Percentiles rank a stretch among this genome's conserved stretches.
phyloP scores from a whole-genome alignment of 139 green algal species.

The Mychonastes homosphaera region DNA sequence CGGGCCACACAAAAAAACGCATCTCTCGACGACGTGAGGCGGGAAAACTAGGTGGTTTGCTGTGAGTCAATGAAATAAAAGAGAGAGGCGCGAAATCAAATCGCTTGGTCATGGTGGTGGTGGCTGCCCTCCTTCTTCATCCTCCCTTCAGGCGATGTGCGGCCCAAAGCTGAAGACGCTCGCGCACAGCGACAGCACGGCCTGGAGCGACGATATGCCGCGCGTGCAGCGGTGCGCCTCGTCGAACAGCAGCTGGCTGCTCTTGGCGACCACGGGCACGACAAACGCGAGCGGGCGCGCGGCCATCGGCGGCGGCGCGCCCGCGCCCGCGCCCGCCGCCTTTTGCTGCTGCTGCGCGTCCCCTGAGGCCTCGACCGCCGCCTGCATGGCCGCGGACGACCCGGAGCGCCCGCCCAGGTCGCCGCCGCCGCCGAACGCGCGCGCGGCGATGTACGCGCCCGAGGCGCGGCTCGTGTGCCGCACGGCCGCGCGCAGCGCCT shows the following conservation, averaged over 20 bases:
- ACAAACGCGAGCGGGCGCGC: conserved; percentile 16
- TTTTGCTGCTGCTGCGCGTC: neutral
- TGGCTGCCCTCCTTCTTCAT: too few species aligned
- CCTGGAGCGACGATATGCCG: conserved; percentile 11
- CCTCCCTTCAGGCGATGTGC: too few species aligned
- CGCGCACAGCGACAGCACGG: conserved; percentile 19
- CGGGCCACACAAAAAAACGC: too few species aligned
- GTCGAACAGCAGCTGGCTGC: conserved; percentile 18
- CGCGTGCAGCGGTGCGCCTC: conserved; percentile 11
- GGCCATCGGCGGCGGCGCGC: neutral
- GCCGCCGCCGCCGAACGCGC: conserved; percentile 5
- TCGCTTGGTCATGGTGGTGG: too few species aligned
- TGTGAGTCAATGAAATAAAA: too few species aligned
- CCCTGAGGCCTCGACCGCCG: neutral
- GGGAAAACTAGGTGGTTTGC: too few species aligned
- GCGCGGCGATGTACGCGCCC: conserved; percentile 15
- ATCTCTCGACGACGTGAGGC: too few species aligned
- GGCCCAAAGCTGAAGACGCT: conserved; percentile 20
- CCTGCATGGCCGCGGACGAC: neutral
- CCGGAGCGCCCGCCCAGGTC: neutral
- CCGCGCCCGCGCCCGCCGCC: neutral
- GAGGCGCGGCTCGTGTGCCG: conserved; percentile 15
- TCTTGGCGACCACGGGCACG: conserved; percentile 20
- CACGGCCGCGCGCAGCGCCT: conserved; percentile 15
- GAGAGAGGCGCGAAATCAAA: too few species aligned